Percentiles rank a stretch among this genome's conserved stretches.
Evolutionary conservation across 2,329 filamentous ascomycete species (phyloP).

Genomic region (Metarhizium anisopliae): DNA sequence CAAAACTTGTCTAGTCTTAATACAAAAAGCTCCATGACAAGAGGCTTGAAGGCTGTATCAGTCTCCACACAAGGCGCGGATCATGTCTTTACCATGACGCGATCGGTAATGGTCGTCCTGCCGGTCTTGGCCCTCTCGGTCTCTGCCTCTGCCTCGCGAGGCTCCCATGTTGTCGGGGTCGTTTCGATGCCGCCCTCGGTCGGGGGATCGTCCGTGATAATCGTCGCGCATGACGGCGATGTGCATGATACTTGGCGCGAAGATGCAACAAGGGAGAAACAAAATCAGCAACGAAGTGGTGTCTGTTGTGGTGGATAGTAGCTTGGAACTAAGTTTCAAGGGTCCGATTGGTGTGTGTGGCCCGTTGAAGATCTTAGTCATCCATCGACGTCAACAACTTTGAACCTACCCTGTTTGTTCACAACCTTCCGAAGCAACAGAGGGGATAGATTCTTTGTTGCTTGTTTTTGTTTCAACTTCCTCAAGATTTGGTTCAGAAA

Average conservation of each 20-base stretch:
- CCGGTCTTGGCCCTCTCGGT: conserved; percentile 15
- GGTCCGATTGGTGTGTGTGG: no score
- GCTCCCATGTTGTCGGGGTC: conserved; percentile 5
- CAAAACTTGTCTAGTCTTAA: conserved; percentile 13
- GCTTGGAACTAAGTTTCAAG: no score
- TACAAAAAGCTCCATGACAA: conserved; percentile 1
- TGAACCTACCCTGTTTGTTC: no score
- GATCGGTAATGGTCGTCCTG: conserved; percentile 34
- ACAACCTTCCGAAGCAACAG: no score
- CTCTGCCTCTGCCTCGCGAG: conserved; percentile 13
- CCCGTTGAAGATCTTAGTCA: no score
- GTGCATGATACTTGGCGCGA: neutral
- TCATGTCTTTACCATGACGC: conserved; percentile 41
- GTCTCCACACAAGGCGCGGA: conserved; percentile 21
- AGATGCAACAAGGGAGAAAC: neutral
- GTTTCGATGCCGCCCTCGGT: conserved; percentile 14
- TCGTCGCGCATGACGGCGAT: conserved; percentile 35
- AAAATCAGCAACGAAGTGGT: neutral
- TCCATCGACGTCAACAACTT: no score
- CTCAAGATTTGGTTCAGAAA: no score
- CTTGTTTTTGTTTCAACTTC: no score
- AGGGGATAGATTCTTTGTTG: no score
- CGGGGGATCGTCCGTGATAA: conserved; percentile 22
- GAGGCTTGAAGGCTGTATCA: conserved; percentile 7
- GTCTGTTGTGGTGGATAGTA: no score